Percentiles rank a stretch among this genome's conserved stretches.
Conservation (phyloP, 805 yeast genomes). For the Jamesozyma rosinii region DNA sequence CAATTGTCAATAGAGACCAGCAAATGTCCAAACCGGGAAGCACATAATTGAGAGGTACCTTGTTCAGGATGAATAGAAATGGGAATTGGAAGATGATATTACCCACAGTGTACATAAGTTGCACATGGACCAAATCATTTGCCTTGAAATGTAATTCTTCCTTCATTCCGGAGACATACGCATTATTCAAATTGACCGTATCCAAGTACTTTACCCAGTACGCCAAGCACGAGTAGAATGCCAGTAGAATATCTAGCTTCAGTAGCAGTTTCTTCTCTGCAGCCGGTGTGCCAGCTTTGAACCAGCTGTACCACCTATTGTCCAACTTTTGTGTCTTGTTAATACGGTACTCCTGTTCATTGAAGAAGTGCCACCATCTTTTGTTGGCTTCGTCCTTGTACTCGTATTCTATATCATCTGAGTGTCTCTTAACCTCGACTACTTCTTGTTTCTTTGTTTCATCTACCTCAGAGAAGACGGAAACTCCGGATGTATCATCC, state of each 20-base stretch:
- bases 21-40: conserved; percentile 43
- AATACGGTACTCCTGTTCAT: conserved; percentile 53
- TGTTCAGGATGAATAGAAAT: conserved; percentile 46
- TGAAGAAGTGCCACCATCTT: conserved; percentile 48
- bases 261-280: conserved; percentile 35
- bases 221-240: conserved; percentile 46
- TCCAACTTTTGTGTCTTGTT: conserved; percentile 26
- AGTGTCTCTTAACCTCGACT: background rate
- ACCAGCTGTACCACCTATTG: conserved; percentile 47
- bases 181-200: conserved; percentile 51
- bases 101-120: conserved; percentile 51
- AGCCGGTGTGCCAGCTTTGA: conserved; percentile 39
- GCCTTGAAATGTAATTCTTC: conserved; percentile 49
- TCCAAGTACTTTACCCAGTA: conserved; percentile 64
- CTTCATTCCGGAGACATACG: conserved; percentile 56
- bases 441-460: background rate
- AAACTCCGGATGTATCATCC: background rate
- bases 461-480: background rate
- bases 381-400: conserved; percentile 46
- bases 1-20: conserved; percentile 56
- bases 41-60: conserved; percentile 42
- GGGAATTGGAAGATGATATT: conserved; percentile 54
- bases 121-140: conserved; percentile 52
- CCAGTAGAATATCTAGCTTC: conserved; percentile 44
- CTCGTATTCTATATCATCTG: conserved; percentile 23